These are phyloP conservation scores for Secale cereale DNA, from an alignment of 176 grass and related monocot species.

Conservation along the genomic window DNA sequence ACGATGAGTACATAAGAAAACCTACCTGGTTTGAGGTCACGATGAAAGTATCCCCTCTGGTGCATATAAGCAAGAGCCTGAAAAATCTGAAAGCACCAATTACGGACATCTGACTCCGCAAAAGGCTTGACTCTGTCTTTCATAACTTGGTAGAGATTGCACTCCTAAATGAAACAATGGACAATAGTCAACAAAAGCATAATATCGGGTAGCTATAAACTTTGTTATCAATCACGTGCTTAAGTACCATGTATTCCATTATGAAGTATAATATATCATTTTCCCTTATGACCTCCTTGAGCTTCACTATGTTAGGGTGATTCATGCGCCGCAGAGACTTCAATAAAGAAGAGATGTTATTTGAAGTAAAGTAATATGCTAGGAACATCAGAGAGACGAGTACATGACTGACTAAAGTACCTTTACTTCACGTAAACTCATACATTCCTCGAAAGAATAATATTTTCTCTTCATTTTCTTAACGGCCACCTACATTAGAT, in stretches of 20 bases:
- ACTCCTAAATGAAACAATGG: conserved; percentile 57
- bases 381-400: neutral
- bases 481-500: conserved; percentile 73
- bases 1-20: neutral
- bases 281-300: conserved; percentile 97
- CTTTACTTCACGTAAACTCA: conserved; percentile 96
- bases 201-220: neutral
- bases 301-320: conserved; percentile 96
- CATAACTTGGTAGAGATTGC: conserved; percentile 98
- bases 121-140: conserved; percentile 88
- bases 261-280: conserved; percentile 87
- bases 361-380: neutral
- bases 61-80: conserved; percentile 99
- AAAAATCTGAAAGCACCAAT: conserved; percentile 99
- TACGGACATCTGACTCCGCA: conserved; percentile 72
- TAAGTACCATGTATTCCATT: conserved; percentile 96
- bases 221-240: conserved; percentile 13
- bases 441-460: conserved; percentile 97
- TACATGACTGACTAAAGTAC: conserved; percentile 38
- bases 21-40: conserved; percentile 94
- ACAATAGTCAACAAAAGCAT: conserved; percentile 26
- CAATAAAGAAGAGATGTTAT: conserved; percentile 27
- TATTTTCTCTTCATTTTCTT: conserved; percentile 99
- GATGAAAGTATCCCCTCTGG: conserved; percentile 96
- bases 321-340: conserved; percentile 96